Evolutionary conservation across 1,139 yeast genomes (phyloP).

Genomic region (Suhomyces ambrosiae): DNA sequence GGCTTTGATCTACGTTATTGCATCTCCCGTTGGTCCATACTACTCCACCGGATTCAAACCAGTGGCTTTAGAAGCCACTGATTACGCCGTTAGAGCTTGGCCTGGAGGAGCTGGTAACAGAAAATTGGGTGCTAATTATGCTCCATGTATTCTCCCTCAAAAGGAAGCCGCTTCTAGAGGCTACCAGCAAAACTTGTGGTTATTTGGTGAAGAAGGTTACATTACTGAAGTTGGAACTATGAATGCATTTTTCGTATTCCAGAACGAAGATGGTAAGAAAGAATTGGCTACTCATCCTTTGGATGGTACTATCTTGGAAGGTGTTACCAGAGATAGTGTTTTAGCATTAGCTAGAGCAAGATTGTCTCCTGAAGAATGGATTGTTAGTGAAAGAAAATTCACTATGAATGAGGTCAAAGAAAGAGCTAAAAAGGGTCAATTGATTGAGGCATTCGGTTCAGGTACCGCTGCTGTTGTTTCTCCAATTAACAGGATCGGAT

Average conservation of each 20-base stretch:
- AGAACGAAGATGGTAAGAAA: constrained; percentile 32
- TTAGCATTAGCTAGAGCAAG: constrained; percentile 34
- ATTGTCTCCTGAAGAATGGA: constrained; percentile 34
- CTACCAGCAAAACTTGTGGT: constrained; percentile 47
- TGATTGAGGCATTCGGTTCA: constrained; percentile 93
- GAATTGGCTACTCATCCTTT: constrained; percentile 47
- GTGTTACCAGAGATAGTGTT: constrained; percentile 46
- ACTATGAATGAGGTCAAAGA: constrained; percentile 80
- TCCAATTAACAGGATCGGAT: constrained; percentile 87
- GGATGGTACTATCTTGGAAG: constrained; percentile 46
- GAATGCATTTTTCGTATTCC: constrained; percentile 43
- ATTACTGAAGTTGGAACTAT: constrained; percentile 51
- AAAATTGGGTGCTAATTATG: constrained; percentile 50
- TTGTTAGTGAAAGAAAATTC: constrained; percentile 75
- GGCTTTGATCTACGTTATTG: constrained; percentile 40
- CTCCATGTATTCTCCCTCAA: constrained; percentile 43
- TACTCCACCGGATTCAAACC: constrained; percentile 38
- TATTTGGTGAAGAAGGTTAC: constrained; percentile 41
- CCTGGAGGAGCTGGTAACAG: constrained; percentile 49
- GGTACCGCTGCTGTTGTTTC: constrained; percentile 98
- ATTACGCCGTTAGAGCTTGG: constrained; percentile 45
- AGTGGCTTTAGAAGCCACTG: constrained; percentile 37
- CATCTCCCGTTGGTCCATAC: constrained; percentile 36
- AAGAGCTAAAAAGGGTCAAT: constrained; percentile 74
- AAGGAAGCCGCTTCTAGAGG: constrained; percentile 38